These are phyloP conservation scores for Adansonia grandidieri DNA, from an alignment of 441 rosid species.

Conservation along the genomic window DNA sequence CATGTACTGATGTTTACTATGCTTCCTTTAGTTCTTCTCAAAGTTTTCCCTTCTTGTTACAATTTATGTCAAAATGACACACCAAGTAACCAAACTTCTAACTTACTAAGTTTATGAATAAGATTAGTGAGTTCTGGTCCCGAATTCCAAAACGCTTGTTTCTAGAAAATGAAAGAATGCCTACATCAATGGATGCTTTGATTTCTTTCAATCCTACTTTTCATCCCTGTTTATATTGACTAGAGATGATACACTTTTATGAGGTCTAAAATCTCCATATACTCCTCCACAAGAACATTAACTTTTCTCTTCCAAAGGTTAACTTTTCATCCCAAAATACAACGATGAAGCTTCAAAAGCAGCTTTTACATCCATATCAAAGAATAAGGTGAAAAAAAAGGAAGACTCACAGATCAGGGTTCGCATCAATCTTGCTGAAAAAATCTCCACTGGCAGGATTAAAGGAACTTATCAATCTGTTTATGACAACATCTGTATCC, in stretches of 20 bases:
- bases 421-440: constrained; percentile 91
- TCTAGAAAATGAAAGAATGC: constrained; percentile 6
- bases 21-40: constrained; percentile 2
- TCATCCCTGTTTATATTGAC: constrained; percentile 1
- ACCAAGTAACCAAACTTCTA: neutral
- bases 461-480: constrained; percentile 80
- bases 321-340: neutral
- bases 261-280: neutral
- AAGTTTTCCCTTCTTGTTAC: neutral
- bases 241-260: neutral
- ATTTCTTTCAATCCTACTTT: constrained; percentile 6
- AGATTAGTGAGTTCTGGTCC: neutral
- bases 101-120: neutral
- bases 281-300: neutral
- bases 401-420: constrained; percentile 91
- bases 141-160: neutral
- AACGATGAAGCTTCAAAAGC: constrained; percentile 7
- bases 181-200: neutral
- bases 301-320: neutral
- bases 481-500: constrained; percentile 82
- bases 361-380: neutral
- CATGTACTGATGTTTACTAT: neutral
- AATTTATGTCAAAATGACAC: constrained; percentile 1
- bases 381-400: neutral
- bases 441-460: constrained; percentile 76